Evolutionary conservation across 768 basidiomycete genomes (phyloP).

Genomic region (Cystofilobasidium ferigula): DNA sequence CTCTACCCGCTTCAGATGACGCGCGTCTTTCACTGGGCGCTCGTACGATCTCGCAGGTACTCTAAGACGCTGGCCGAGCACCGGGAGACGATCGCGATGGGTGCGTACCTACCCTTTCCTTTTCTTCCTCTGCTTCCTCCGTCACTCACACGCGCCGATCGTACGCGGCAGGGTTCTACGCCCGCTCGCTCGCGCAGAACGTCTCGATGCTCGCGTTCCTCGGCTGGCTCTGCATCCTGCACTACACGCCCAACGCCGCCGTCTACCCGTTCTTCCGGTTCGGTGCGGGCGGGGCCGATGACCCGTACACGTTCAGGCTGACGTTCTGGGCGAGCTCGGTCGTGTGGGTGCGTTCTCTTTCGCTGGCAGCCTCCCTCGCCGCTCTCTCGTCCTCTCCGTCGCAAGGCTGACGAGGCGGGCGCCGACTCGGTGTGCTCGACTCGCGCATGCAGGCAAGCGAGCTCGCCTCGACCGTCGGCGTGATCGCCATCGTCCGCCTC

Average conservation of each 20-base stretch:
- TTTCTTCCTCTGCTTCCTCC: not conserved
- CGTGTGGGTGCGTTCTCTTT: constrained; percentile 35
- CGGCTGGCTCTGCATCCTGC: constrained; percentile 41
- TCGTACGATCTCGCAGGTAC: constrained; percentile 37
- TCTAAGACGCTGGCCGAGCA: constrained; percentile 40
- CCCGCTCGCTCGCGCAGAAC: constrained; percentile 41
- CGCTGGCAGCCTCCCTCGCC: not conserved
- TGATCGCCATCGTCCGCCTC: constrained; percentile 35
- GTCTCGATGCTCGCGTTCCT: constrained; percentile 32
- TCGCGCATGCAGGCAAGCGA: constrained; percentile 36
- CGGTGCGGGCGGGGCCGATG: constrained; percentile 29
- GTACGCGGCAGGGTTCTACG: constrained; percentile 32
- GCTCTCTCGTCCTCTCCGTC: too few species aligned
- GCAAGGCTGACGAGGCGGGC: not conserved
- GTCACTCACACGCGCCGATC: not conserved
- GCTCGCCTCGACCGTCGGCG: constrained; percentile 38
- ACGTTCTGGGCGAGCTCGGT: constrained; percentile 40
- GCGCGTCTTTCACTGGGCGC: constrained; percentile 34
- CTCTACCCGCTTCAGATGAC: constrained; percentile 42
- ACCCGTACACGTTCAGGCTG: constrained; percentile 42
- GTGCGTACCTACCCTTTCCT: constrained; percentile 22
- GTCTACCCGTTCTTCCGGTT: constrained; percentile 44
- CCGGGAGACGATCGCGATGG: constrained; percentile 35
- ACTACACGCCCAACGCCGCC: constrained; percentile 40
- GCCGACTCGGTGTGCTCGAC: not conserved